Evolutionary conservation across 2,329 filamentous ascomycete species (phyloP).

Genomic region (Claviceps digitariae): DNA sequence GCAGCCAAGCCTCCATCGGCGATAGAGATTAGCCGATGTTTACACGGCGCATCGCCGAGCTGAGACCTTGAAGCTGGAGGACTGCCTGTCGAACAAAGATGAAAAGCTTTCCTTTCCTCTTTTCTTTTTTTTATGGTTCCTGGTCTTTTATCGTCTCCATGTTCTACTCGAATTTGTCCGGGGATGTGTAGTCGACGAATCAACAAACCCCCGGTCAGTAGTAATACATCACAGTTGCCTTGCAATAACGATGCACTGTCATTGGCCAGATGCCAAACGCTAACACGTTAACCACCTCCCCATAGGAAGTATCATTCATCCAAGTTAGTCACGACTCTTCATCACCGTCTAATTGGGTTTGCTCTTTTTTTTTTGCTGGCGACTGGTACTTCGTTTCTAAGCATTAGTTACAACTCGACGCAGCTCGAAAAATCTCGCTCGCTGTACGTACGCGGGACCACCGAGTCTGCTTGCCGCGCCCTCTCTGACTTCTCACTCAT

Average conservation of each 20-base stretch:
- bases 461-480: background rate
- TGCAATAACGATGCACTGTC: background rate
- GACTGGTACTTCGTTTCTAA: background rate
- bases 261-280: background rate
- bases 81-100: background rate
- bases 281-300: background rate
- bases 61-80: background rate
- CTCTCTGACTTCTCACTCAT: background rate
- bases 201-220: background rate
- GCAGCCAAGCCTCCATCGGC: background rate
- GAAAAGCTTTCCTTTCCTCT: background rate
- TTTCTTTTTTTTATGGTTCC: background rate
- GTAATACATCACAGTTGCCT: background rate
- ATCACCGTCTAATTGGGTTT: background rate
- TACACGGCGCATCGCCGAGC: background rate
- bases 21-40: conserved; percentile 2
- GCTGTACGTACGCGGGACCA: background rate
- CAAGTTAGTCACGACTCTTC: background rate
- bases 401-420: background rate
- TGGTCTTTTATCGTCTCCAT: background rate
- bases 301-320: background rate
- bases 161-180: background rate
- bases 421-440: background rate
- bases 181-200: background rate
- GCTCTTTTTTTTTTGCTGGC: background rate